Evolutionary conservation across 371 early-diverging fungal species (phyloP).

Genomic region (Apophysomyces trapeziformis): DNA sequence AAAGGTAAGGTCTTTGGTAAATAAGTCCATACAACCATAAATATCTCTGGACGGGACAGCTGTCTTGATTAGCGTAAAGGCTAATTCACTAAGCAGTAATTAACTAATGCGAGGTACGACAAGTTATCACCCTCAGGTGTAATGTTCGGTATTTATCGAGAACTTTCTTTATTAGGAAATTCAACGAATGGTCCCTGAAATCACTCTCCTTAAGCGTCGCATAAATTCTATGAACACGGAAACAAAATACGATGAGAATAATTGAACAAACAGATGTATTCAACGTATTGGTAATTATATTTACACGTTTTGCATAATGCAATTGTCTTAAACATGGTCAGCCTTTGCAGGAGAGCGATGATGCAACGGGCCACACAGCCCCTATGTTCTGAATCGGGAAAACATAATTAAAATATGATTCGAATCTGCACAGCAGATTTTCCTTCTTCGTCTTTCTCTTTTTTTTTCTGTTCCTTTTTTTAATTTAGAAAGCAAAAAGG

Average conservation of each 20-base stretch:
- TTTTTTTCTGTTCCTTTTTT: background rate
- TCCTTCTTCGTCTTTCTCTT: background rate
- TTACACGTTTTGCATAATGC: too few relatives aligned
- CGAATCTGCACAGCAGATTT: background rate
- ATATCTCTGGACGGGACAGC: too few relatives aligned
- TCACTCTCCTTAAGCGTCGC: constrained; percentile 2
- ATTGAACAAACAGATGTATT: background rate
- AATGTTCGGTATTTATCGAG: too few relatives aligned
- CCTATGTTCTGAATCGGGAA: constrained; percentile 9
- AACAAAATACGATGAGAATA: background rate
- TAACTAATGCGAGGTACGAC: too few relatives aligned
- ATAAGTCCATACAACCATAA: too few relatives aligned
- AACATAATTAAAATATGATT: background rate
- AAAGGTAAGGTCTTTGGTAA: too few relatives aligned
- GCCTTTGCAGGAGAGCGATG: background rate
- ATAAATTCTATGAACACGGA: background rate
- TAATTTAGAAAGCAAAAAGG: too few relatives aligned
- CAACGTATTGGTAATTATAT: background rate
- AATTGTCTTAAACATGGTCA: background rate
- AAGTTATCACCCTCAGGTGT: too few relatives aligned
- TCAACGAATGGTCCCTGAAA: constrained; percentile 1
- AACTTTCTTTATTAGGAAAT: background rate
- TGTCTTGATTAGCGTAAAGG: too few relatives aligned
- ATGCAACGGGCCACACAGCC: constrained; percentile 7
- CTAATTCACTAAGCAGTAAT: too few relatives aligned